Percentiles rank a stretch among this genome's conserved stretches.
These are phyloP conservation scores for Fagus crenata DNA, from an alignment of 306 rosid species.

Conservation along the genomic window DNA sequence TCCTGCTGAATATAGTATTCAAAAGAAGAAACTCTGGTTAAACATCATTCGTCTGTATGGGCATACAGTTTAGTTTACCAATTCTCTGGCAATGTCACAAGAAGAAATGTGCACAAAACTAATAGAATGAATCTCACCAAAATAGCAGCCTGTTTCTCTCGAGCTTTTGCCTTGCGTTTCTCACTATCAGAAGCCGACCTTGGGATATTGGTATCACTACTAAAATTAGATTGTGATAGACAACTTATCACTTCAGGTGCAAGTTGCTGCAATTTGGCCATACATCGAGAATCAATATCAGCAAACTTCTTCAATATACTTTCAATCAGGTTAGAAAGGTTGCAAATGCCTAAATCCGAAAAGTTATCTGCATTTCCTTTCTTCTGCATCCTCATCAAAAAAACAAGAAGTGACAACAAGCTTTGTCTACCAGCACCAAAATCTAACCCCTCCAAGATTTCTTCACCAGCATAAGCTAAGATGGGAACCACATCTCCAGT, in stretches of 20 bases:
- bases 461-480: constrained; percentile 64
- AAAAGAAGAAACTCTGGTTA: background rate
- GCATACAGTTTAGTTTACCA: background rate
- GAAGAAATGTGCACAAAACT: constrained; percentile 12
- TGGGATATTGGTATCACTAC: constrained; percentile 41
- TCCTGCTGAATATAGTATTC: background rate
- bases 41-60: background rate
- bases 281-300: constrained; percentile 68
- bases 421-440: constrained; percentile 67
- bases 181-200: constrained; percentile 66
- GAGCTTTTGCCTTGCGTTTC: constrained; percentile 91
- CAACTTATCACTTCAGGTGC: constrained; percentile 70
- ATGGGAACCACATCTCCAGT: constrained; percentile 57
- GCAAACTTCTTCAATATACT: constrained; percentile 82
- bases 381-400: constrained; percentile 67
- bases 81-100: background rate
- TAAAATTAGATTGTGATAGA: constrained; percentile 43
- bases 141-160: constrained; percentile 95
- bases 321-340: constrained; percentile 62
- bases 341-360: constrained; percentile 65
- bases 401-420: constrained; percentile 86
- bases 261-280: constrained; percentile 64
- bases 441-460: constrained; percentile 43
- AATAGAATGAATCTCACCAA: constrained; percentile 47
- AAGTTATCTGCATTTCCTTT: constrained; percentile 48